These are phyloP conservation scores for Lagenidium giganteum DNA, from an alignment of 352 stramenopile species.

Conservation along the genomic window DNA sequence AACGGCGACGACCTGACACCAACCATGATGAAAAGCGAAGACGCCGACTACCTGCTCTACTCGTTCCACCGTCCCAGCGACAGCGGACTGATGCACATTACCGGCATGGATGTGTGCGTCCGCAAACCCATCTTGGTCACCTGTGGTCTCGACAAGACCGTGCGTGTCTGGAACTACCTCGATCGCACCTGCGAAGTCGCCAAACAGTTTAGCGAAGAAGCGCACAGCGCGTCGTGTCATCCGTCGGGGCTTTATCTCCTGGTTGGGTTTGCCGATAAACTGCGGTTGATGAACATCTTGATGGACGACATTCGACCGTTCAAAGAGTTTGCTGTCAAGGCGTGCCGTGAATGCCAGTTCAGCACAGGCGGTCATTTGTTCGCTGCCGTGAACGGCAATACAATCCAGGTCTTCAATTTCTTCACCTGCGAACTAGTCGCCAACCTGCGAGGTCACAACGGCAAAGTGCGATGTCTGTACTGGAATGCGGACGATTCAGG, in stretches of 20 bases:
- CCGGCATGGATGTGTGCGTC: slow-evolving; percentile 90
- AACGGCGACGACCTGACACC: slow-evolving; percentile 15
- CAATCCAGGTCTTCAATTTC: slow-evolving; percentile 91
- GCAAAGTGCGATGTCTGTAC: slow-evolving; percentile 85
- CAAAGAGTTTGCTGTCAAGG: slow-evolving; percentile 84
- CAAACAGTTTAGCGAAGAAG: slow-evolving; percentile 88
- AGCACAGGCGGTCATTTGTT: slow-evolving; percentile 90
- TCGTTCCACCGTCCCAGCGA: slow-evolving; percentile 72
- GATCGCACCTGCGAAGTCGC: slow-evolving; percentile 82
- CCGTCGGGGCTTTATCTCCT: slow-evolving; percentile 87
- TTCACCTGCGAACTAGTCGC: slow-evolving; percentile 88
- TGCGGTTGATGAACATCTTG: slow-evolving; percentile 88
- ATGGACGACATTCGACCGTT: slow-evolving; percentile 89
- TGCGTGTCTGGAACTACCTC: slow-evolving; percentile 94
- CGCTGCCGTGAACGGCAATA: slow-evolving; percentile 91
- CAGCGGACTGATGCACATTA: slow-evolving; percentile 49
- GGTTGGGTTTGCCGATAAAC: slow-evolving; percentile 88
- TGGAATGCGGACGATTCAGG: slow-evolving; percentile 86
- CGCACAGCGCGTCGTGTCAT: slow-evolving; percentile 86
- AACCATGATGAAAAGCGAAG: slow-evolving; percentile 36
- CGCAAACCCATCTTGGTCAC: slow-evolving; percentile 90
- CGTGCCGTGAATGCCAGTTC: slow-evolving; percentile 78
- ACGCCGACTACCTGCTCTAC: slow-evolving; percentile 67
- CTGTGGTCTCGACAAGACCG: slow-evolving; percentile 82
- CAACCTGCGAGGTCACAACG: slow-evolving; percentile 90